These are phyloP conservation scores for Chytriomyces hyalinus DNA, from an alignment of 192 early-diverging fungal species.

Conservation along the genomic window DNA sequence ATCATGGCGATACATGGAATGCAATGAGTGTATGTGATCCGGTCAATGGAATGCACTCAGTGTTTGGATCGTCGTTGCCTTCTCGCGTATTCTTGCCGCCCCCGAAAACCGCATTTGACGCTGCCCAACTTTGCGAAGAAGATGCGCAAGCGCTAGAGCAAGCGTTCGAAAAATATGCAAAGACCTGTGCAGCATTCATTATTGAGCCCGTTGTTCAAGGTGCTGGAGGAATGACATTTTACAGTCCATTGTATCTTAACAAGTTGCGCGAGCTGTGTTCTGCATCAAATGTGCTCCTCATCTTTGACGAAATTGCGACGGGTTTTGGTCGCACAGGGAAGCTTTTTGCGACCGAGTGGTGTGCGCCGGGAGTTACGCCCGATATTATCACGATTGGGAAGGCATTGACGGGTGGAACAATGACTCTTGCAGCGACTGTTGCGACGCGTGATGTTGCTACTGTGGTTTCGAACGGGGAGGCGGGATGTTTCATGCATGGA, in stretches of 20 bases:
- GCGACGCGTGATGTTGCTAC: conserved; percentile 68
- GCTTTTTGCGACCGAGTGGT: conserved; percentile 30
- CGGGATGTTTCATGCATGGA: conserved; percentile 78
- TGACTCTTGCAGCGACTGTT: conserved; percentile 74
- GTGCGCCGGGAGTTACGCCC: conserved; percentile 50
- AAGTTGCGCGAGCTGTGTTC: conserved; percentile 61
- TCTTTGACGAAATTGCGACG: conserved; percentile 82
- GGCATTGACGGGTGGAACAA: conserved; percentile 73
- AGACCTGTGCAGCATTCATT: conserved; percentile 54
- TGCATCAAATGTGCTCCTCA: conserved; percentile 60
- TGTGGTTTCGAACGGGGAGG: conserved; percentile 68
- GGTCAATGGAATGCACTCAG: conserved; percentile 27
- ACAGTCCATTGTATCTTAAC: conserved; percentile 80
- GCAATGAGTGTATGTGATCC: conserved; percentile 76
- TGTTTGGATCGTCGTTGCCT: conserved; percentile 23
- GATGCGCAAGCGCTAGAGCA: conserved; percentile 44
- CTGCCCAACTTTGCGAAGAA: conserved; percentile 41
- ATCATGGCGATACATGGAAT: conserved; percentile 88
- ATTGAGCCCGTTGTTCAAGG: conserved; percentile 83
- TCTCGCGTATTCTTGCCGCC: conserved; percentile 19
- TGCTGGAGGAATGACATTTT: conserved; percentile 84
- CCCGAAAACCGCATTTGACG: conserved; percentile 26
- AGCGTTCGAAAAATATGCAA: conserved; percentile 10
- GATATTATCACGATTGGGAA: conserved; percentile 83
- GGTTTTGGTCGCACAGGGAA: conserved; percentile 33